phyloP scores from a whole-genome alignment of 257 asterid genomes.

The Fraxinus americana region DNA sequence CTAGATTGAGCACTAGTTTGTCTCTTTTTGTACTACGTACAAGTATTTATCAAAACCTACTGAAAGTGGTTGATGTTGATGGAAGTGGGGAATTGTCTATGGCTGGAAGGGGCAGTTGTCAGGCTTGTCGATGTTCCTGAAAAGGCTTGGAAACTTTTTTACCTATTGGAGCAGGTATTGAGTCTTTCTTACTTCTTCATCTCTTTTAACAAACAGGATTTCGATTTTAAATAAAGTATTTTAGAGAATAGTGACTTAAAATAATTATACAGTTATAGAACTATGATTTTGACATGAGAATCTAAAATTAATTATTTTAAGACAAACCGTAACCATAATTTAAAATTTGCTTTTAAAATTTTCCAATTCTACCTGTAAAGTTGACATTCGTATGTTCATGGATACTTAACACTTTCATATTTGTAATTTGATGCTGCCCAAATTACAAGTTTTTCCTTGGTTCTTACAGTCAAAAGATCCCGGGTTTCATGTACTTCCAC shows the following conservation, averaged over 20 bases:
- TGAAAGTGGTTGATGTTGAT: conserved; percentile 52
- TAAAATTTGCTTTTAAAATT: not conserved
- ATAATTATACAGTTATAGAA: not conserved
- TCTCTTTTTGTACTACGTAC: conserved; percentile 65
- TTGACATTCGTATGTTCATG: not conserved
- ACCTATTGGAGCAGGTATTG: conserved; percentile 88
- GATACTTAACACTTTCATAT: not conserved
- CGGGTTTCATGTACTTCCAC: conserved; percentile 88
- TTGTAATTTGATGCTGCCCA: not conserved
- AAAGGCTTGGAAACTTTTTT: conserved; percentile 85
- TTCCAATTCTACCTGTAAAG: not conserved
- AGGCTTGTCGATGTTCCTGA: conserved; percentile 82
- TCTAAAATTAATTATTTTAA: not conserved
- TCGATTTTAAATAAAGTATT: not conserved
- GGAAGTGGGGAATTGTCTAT: conserved; percentile 64
- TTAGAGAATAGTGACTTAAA: not conserved
- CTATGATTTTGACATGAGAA: not conserved
- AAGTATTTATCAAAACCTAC: conserved; percentile 59
- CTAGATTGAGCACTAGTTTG: conserved; percentile 86
- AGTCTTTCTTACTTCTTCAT: conserved; percentile 5
- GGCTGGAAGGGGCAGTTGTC: conserved; percentile 88
- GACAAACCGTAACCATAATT: not conserved
- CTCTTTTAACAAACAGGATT: conserved; percentile 14
- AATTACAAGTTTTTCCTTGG: conserved; percentile 18
- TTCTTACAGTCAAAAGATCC: conserved; percentile 93